Evolutionary conservation across 768 basidiomycete genomes (phyloP), one percentile per base, ranked within the genome.

Genomic region (Peribolospora baueri): DNA sequence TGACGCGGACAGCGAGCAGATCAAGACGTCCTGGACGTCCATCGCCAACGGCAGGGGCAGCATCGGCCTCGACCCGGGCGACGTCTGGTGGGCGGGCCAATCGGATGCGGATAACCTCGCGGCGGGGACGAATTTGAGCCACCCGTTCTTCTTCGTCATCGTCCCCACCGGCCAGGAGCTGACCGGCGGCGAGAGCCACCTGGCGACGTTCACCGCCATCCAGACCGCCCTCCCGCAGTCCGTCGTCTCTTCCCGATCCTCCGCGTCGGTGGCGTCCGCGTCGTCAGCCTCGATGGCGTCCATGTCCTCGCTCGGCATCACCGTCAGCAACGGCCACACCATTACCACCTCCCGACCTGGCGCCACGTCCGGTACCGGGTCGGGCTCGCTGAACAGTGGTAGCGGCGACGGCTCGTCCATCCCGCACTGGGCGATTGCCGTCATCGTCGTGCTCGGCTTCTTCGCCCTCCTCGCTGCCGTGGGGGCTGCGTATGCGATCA

Each of bases 391-490:
- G 10, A 45, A 52, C 54, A 9, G 43, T 36, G 46, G 39, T 2
- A 46, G 47, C 25, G 13, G 48, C 9, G 14, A 51, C 37, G 7
- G 48, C 46, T 40, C 53, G 37, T 25, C 48, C 37, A 47, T 60
- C 14, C 53, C 59, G 47, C 5, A 52, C 51, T 88, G 84, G 86
- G 87, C 83, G 7, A 90, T 90, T 62, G 84, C 88, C 53, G 80
- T 88, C 59, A 83, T 88, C 53, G 81, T 80, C 50, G 75, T 88
- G 46, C 76, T 90, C 37, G 85, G 84, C 37, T 80, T 86, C 69
- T 72, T 87, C 57, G 84, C 85, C 54, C 78, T 87, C 58, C 73
- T 77, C 47, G 77, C 81, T 10, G 70, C 75, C 5, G 76, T 79
- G 60, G 66, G 80, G 52, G 74, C 84, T 53, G 70, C 72, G 43